Base-by-base conservation (phyloP, 805 yeast genomes). In the Ogataea nitratoaversa region DNA sequence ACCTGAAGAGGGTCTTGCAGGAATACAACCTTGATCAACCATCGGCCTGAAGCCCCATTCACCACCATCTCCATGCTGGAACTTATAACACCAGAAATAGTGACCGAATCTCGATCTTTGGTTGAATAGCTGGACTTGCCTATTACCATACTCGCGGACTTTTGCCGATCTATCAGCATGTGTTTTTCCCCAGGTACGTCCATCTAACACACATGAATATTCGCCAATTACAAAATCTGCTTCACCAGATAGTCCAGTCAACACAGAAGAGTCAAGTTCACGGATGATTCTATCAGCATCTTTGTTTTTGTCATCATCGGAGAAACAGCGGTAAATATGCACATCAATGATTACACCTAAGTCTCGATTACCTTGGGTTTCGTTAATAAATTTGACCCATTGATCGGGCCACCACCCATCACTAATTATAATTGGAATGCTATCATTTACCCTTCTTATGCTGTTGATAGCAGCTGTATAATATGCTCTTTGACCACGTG, bases 341-440 rank as follows among this genome's bases (percentile, higher is more conserved):
- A 82, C 70, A 62, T 93, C 99, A 30, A 91, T 69, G 0, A 90
- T 76, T 8, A 88, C 73, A 2, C 90, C 91, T 5, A 78, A 48
- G 24, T 54, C 59, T 11, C 67, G 62, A 3, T 60, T 60, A 4
- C 62, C 61, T 28, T 72, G 71, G 25, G 64, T 56, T 36, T 71
- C 72, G 32, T 53, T 46, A 8, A 87, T 60, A 81, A 84, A 85
- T 44, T 78, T 67, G 19, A 72, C 80, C 86, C 89, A 86, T 56
- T 78, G 85, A 48, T 75, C 74, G 5, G 93, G 75, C 81, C 88
- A 82, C 98, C 98, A 93, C 3, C 95, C 95, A 58, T 91, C 98
- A 2, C 96, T 86, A 27, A 91, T 84, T 14, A 84, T 66, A 5
- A 91, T 68, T 0, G 96, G 96, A 25, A 88, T 62, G 2, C 61